A percentile compares a stretch with the other conserved stretches of the same genome.
These are phyloP conservation scores for Lodderomyces margitis DNA, from an alignment of 1,139 yeast species.

Conservation along the genomic window DNA sequence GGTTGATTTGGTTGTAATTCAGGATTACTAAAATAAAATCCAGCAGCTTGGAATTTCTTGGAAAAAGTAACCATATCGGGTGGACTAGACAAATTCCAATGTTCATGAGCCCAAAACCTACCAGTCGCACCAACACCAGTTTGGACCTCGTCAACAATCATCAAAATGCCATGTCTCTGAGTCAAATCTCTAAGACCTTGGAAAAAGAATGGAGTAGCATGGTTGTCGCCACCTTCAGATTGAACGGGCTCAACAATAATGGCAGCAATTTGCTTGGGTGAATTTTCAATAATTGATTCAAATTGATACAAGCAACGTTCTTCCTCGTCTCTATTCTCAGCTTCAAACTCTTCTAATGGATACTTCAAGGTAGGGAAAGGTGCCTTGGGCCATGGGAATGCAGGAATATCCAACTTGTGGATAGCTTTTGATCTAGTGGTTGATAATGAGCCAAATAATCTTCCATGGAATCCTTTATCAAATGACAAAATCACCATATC, in stretches of 20 bases:
- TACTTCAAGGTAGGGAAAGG: slow-evolving; percentile 67
- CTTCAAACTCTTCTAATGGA: slow-evolving; percentile 55
- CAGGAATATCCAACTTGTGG: slow-evolving; percentile 73
- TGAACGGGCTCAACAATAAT: slow-evolving; percentile 71
- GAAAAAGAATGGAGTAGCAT: slow-evolving; percentile 58
- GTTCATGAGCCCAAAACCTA: slow-evolving; percentile 72
- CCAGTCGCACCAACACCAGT: slow-evolving; percentile 78
- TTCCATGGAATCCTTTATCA: slow-evolving; percentile 72
- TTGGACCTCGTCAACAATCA: slow-evolving; percentile 73
- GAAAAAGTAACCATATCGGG: slow-evolving; percentile 76
- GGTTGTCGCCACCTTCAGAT: slow-evolving; percentile 77
- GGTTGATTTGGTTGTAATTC: slow-evolving; percentile 60
- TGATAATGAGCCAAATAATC: slow-evolving; percentile 71
- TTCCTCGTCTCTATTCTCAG: slow-evolving; percentile 59
- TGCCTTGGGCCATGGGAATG: slow-evolving; percentile 76
- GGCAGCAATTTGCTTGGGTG: slow-evolving; percentile 58
- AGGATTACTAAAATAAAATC: slow-evolving; percentile 68
- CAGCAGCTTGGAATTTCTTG: slow-evolving; percentile 78
- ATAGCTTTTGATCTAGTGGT: slow-evolving; percentile 74
- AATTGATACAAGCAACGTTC: slow-evolving; percentile 56
- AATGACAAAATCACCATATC: slow-evolving; percentile 67
- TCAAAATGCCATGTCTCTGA: slow-evolving; percentile 53
- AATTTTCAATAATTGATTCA: slow-evolving; percentile 48
- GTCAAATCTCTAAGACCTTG: slow-evolving; percentile 66
- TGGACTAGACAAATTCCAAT: slow-evolving; percentile 60